Evolutionary conservation across 805 yeast genomes (phyloP), one percentile per base, ranked within the genome.

Genomic region (Sporopachydermia lactativora): DNA sequence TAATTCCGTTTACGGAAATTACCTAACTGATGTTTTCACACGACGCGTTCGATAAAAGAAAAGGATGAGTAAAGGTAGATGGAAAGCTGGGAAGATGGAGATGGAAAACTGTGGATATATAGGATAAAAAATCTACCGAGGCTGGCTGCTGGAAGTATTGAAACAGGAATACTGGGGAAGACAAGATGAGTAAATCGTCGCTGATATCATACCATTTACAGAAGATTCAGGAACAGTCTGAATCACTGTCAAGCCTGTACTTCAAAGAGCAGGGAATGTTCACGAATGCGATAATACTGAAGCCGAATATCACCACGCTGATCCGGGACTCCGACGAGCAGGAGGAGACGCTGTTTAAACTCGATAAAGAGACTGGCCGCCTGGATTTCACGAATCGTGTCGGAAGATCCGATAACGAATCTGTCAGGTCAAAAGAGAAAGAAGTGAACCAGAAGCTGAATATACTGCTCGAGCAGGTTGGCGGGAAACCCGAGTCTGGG

Each of bases 231-330:
- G 47, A 43, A 17, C 34, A 44, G 5, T 43, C 48, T 11, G 40
- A 42, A 17, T 40, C 49, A 4, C 40, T 48, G 3, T 17, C 37
- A 4, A 18, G 47, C n/a, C 37, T 69, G 3, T 60, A 71, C 41
- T 77, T 77, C 53, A 55, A 65, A 15, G 64, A 68, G 0, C 73
- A 81, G 0, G 83, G 84, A 0, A 68, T 75, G 3, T 78, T 78
- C 54, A 73, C 80, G 34, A 78, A 78, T 49, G 78, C 85, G 2
- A 59, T 77, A 14, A 63, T 74, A 5, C 58, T 65, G 17, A 57
- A 62, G 39, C 74, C 75, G 8, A 63, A 65, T 18, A 75, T 77
- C 42, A 73, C 77, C 2, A 58, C 65, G 15, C 57, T 78, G n/a
- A 57, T 78, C 15, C 64, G 78, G 47, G 85, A 78, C 53, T 74